Base-by-base conservation (phyloP, 495 filamentous ascomycete species). In the Aspergillus baeticus region DNA sequence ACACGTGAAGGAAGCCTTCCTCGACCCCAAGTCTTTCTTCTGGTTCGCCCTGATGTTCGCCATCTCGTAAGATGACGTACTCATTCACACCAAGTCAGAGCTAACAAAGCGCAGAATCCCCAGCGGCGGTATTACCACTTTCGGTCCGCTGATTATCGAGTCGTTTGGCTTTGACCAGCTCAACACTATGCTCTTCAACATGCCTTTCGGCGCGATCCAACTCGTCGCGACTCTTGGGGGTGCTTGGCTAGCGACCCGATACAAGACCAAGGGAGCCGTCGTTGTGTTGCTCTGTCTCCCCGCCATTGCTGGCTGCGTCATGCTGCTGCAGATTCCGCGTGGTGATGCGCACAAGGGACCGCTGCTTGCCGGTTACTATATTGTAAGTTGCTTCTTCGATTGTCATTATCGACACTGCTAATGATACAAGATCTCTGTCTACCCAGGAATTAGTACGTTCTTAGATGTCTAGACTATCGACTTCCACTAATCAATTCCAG, bases 11-110 rank as follows among this genome's bases (percentile, higher is more conserved):
- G 86, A 89, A 60, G 80, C 81, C 14, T 71, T 81, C 23, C 62
- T 81, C 17, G 86, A 89, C 60, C 50, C 82, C 10, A 89, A 89
- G 71, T 86, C 85, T 1, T 85, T 83, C 77, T 69, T 83, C 23
- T 88, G 85, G 85, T 87, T 88, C 60, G 66, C 79, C 3, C 64
- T 86, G 56, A 81, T 88, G 59, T 77, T 76, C 54, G 62, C 72
- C 7, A 74, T 79, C 36, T 77, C 76, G 69, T 79, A 64, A 51
- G 69, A 51, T 10, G 4, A 13, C 10, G 2, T 14, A 31, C 50
- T 34, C 36, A 21, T 29, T 14, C 38, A 23, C 8, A 14, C 41
- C 10, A 41, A 13, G 59, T 10, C 10, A 14, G 8, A 8, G 26
- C 69, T 74, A 41, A 65, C 51, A 26, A 43, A 61, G 5, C 66